Evolutionary conservation across 495 filamentous ascomycete genomes (phyloP), one percentile per base, ranked within the genome.

Genomic region (Ascobolus immersus): DNA sequence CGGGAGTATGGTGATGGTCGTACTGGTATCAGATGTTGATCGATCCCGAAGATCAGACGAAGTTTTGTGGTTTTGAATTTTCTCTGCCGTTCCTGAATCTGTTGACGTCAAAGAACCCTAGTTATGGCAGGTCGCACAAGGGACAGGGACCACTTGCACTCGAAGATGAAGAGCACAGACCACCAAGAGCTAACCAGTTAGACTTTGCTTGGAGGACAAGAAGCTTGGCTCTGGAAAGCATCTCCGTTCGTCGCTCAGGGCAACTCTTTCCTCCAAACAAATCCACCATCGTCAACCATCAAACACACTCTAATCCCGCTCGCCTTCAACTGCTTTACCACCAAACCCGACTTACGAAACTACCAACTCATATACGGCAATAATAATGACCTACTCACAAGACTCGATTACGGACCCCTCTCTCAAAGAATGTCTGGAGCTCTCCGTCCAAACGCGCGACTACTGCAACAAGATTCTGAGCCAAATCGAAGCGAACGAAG

Each of bases 401-500:
- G 59, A 65, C 22, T 64, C 73, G 44, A 65, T 86, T 39, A 68
- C 67, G 19, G 75, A 89, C 48, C 57, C 70, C 10, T 60, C 64
- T 26, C 65, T 90, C 14, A 53, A 59, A 30, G 61, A 70, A n/a
- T 77, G 78, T 35, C 61, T 90, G 21, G 58, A 69, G 17, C 62
- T 71, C 15, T 77, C 71, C 24, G 61, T 64, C 29, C 64, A 71
- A 28, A 69, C 77, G 7, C 69, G 73, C 28, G 55, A 68, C 20
- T 74, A 80, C 50, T 80, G 77, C 33, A 59, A 77, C 38, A 58
- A 57, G n/a, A 63, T 91, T 18, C 61, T 89, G 32, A 57, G 71
- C 21, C 43, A 64, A 17, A 37, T 73, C 33, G 59, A 68, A 38
- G 24, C 62, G 66, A 42, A 27, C 2, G 24, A 13, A 11, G 24